Base-by-base conservation (phyloP, 2,329 filamentous ascomycete genomes). In the Fusarium phyllophilum region DNA sequence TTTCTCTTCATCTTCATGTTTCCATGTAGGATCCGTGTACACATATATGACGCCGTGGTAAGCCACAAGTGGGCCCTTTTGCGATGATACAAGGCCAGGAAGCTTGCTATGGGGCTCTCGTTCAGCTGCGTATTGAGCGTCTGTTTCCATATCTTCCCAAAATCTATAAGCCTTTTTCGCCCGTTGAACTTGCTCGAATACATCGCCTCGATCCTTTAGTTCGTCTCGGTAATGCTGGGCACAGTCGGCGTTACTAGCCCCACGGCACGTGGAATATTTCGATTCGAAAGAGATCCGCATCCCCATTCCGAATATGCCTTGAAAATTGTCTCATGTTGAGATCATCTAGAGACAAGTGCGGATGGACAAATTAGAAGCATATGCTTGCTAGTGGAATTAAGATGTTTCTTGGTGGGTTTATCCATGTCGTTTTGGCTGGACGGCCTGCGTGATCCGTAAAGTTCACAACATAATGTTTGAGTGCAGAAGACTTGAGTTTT, bases 221-320 rank as follows among this genome's bases (percentile, higher is more conserved):
- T 59, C 60, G 14, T 62, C 13, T 1, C 41, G 41, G n/a, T 62
- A 62, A 26, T 59, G 34, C 2, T 59, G 34, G n/a, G 52, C 60
- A 39, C 52, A 63, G 11, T 48, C 34, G n/a, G 22, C 24, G 11
- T 63, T 4, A 14, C 17, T 57, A 1, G 24, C 41, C 9, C 52
- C 18, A n/a, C 42, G 41, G 7, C n/a, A 59, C 9, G 4, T 18
- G 24, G 15, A 59, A 59, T 1, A 62, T 24, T n/a, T 48, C 41
- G 1, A 22, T 11, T 24, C 39, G 33, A 1, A 38, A 5, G 13
- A 9, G 24, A n/a, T 57, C 59, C 2, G 20, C 18, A 5, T 33
- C 36, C 5, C 13, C 22, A 5, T 46, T 2, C 8, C 22, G 22
- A 8, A 51, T 20, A 5, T 39, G 11, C 1, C 2, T 18, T 22